phyloP scores from a whole-genome alignment of 2,329 filamentous ascomycete genomes.

The Endocalyx cinctus region DNA sequence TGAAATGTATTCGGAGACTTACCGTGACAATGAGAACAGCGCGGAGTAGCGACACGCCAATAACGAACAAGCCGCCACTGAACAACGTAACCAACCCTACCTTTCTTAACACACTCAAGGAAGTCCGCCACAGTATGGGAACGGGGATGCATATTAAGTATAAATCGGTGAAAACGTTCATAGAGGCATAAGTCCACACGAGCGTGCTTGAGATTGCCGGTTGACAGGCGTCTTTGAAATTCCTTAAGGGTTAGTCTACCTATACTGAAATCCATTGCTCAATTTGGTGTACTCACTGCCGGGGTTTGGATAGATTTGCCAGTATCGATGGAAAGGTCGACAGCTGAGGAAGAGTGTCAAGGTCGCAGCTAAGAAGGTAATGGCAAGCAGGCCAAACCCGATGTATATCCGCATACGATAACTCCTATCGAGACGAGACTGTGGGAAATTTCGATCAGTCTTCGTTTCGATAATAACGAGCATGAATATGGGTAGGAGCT shows the following conservation, averaged over 20 bases:
- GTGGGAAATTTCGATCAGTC: no score
- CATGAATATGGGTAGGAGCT: no score
- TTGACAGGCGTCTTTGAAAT: conserved; percentile 39
- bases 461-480: no score
- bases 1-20: no score
- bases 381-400: conserved; percentile 44
- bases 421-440: no score
- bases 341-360: conserved; percentile 49
- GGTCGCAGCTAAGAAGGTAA: conserved; percentile 45
- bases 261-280: no score
- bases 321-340: conserved; percentile 47
- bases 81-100: conserved; percentile 29
- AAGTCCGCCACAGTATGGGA: conserved; percentile 42
- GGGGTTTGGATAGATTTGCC: conserved; percentile 56
- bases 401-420: conserved; percentile 32
- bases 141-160: conserved; percentile 55
- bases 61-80: conserved; percentile 33
- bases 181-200: conserved; percentile 40
- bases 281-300: conserved; percentile 48
- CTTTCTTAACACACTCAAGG: conserved; percentile 30
- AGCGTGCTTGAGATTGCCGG: conserved; percentile 42
- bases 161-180: conserved; percentile 52
- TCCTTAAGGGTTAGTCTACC: no score
- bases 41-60: conserved; percentile 31
- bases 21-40: conserved; percentile 31